Conservation (phyloP, 2,329 filamentous ascomycete species). For the Xylariaceae sp. region DNA sequence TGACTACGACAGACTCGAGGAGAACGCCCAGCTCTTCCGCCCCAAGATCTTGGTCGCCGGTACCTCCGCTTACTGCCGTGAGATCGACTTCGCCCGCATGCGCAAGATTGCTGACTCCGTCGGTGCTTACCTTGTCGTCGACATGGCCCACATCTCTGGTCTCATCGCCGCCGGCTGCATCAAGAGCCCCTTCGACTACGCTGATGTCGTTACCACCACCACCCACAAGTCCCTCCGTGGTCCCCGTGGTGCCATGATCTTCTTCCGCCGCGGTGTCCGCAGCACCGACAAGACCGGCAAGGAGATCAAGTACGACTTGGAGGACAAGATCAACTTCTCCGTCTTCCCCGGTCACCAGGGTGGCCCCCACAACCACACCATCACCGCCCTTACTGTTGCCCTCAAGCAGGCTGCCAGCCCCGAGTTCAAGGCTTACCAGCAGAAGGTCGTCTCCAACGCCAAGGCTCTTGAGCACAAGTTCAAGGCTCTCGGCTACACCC, state of each 20-base stretch:
- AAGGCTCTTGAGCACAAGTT: slow-evolving; percentile 82
- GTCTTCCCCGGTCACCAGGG: slow-evolving; percentile 99
- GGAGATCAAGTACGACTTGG: slow-evolving; percentile 84
- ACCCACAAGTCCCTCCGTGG: slow-evolving; percentile 99
- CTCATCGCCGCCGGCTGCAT: slow-evolving; percentile 90
- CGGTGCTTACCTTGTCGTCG: slow-evolving; percentile 89
- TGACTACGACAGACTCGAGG: slow-evolving; percentile 89
- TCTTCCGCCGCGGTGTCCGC: slow-evolving; percentile 96
- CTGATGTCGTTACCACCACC: slow-evolving; percentile 95
- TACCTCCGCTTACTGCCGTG: slow-evolving; percentile 95
- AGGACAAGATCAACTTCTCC: slow-evolving; percentile 95
- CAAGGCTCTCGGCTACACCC: slow-evolving; percentile 84
- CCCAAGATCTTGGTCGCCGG: slow-evolving; percentile 95
- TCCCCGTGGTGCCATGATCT: slow-evolving; percentile 98
- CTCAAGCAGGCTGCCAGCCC: slow-evolving; percentile 86
- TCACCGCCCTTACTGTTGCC: slow-evolving; percentile 91
- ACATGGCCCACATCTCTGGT: slow-evolving; percentile 98
- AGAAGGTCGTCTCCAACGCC: slow-evolving; percentile 87
- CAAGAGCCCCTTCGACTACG: slow-evolving; percentile 84
- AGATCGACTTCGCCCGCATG: slow-evolving; percentile 96
- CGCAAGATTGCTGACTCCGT: slow-evolving; percentile 90
- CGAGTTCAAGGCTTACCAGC: slow-evolving; percentile 92
- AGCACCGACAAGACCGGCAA: slow-evolving; percentile 90
- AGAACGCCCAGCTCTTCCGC: slow-evolving; percentile 85
- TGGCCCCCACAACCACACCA: slow-evolving; percentile 98